A percentile compares a stretch with the other conserved stretches of the same genome.
These are phyloP conservation scores for Amanita jacksonii DNA, from an alignment of 768 basidiomycete genomes.

Conservation along the genomic window DNA sequence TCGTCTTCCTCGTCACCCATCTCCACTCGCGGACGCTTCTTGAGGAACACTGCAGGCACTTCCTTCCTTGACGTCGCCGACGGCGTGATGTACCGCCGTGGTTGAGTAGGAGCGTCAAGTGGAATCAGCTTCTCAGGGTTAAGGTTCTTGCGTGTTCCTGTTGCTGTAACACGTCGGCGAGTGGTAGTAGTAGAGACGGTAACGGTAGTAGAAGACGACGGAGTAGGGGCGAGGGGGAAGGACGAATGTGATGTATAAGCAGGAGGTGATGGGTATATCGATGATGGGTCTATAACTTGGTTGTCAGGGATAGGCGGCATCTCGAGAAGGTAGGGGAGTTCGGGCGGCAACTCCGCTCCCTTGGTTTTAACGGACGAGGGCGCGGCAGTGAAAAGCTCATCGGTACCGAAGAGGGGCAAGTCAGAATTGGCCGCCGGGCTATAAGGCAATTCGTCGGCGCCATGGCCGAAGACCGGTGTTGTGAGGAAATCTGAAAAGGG, in stretches of 20 bases:
- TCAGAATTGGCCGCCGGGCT: slow-evolving; percentile 18
- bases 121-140: slow-evolving; percentile 54
- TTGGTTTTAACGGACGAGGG: slow-evolving; percentile 2
- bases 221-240: slow-evolving; percentile 8
- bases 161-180: slow-evolving; percentile 32
- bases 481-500: slow-evolving; percentile 27
- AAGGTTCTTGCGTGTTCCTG: slow-evolving; percentile 65
- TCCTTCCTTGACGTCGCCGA: slow-evolving; percentile 69
- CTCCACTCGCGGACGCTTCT: slow-evolving; percentile 47
- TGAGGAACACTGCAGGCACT: slow-evolving; percentile 55
- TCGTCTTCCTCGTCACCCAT: slow-evolving; percentile 41
- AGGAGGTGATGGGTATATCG: slow-evolving; percentile 22
- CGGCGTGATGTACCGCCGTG: slow-evolving; percentile 53
- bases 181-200: slow-evolving; percentile 8
- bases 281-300: slow-evolving; percentile 21
- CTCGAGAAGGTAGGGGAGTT: slow-evolving; percentile 21
- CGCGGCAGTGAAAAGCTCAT: not conserved
- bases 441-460: slow-evolving; percentile 17
- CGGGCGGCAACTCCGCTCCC: slow-evolving; percentile 4
- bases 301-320: slow-evolving; percentile 37
- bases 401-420: slow-evolving; percentile 17
- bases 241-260: slow-evolving; percentile 13
- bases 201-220: slow-evolving; percentile 7
- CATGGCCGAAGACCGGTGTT: slow-evolving; percentile 24
- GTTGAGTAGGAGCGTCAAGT: slow-evolving; percentile 66